Base-by-base conservation (phyloP, 768 basidiomycete species). In the Tephrocybe sp. region DNA sequence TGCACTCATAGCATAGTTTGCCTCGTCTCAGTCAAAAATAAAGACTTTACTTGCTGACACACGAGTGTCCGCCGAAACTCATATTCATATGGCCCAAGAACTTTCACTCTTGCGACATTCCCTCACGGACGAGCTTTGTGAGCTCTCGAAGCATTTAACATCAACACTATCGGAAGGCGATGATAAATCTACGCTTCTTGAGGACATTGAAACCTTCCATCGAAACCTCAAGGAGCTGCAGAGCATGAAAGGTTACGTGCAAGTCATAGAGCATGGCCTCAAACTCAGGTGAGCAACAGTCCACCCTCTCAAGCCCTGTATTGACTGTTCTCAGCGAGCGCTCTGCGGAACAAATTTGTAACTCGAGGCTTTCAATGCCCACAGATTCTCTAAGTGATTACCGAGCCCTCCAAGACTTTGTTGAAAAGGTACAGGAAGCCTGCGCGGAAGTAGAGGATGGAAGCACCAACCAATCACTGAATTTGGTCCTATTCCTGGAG, bases 191-290 rank as follows among this genome's bases (percentile, higher is more conserved):
- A 91, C 86, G 0, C 68, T 98, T 4, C 72, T 95, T 9, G 88
- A 93, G 64, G 86, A 90, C 38, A 73, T 97, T 51, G 90, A 95
- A 61, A 78, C 75, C 0, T 67, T 94, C 55, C 91, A 94, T 60
- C 74, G 83, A 39, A 82, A 79, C 59, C 60, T 95, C 58, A 84
- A 82, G 62, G 86, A 92, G 60, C 73, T 97, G 31, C 77, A 89
- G 58, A 80, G 79, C 51, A 82, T 93, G 18, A 82, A 82, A 58
- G 74, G 76, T 21, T 97, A 95, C 66, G 83, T 89, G 9, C 79
- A 81, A 42, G 72, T 93, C 12, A 71, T 94, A 38, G 79, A 91
- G 55, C 79, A 77, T 61, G 83, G 82, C 4, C 68, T 94, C 54
- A 69, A 74, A 30, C 74, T 91, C 27, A 88, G 91, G 94, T 91